Conservation (phyloP, 805 yeast genomes). For the Candida verbasci region DNA sequence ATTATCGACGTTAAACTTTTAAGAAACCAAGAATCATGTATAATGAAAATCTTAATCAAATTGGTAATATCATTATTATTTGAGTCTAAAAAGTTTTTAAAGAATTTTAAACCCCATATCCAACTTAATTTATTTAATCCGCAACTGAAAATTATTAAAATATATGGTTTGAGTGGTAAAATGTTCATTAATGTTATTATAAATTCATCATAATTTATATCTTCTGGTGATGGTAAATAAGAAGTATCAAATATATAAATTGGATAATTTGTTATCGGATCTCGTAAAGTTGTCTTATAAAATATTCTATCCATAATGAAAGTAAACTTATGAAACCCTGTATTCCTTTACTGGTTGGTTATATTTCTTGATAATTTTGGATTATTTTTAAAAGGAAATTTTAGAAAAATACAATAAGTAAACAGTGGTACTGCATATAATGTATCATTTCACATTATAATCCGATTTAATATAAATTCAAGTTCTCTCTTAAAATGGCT, state of each 20-base stretch:
- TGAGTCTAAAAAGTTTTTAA: conserved; percentile 50
- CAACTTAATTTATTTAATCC: conserved; percentile 67
- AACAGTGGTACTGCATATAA: conserved; percentile 1
- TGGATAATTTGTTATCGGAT: conserved; percentile 66
- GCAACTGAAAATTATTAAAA: conserved; percentile 73
- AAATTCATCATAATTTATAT: conserved; percentile 42
- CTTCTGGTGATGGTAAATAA: conserved; percentile 61
- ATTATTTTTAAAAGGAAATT: not conserved
- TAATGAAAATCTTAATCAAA: conserved; percentile 63
- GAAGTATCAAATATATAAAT: conserved; percentile 81
- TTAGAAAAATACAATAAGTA: not conserved
- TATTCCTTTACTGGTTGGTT: too few species aligned
- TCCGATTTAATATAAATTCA: not conserved
- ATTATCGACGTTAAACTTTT: conserved; percentile 72
- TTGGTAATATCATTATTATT: conserved; percentile 38
- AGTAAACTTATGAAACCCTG: too few species aligned
- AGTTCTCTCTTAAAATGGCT: too few species aligned
- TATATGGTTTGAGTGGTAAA: conserved; percentile 62
- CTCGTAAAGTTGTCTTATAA: conserved; percentile 56
- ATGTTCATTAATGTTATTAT: conserved; percentile 51
- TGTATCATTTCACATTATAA: not conserved
- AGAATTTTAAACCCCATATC: conserved; percentile 62
- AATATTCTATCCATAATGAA: conserved; percentile 42
- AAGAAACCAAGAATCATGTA: conserved; percentile 89
- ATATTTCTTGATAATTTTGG: not conserved